These are phyloP conservation scores for Yamadazyma dendronema DNA, from an alignment of 1,139 yeast species.

Conservation along the genomic window DNA sequence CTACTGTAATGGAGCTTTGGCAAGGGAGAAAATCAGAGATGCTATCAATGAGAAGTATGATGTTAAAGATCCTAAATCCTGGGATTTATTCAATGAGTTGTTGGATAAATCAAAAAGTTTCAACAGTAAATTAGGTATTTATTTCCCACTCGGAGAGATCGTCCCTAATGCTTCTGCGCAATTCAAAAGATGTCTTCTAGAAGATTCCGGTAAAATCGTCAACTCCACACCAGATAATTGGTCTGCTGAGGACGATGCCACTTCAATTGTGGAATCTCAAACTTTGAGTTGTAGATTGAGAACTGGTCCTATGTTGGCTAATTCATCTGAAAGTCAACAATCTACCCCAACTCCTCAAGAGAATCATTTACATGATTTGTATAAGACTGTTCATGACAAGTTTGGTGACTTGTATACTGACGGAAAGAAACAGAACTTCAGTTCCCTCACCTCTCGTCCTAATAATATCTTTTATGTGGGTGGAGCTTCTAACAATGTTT, in stretches of 20 bases:
- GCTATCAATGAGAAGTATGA: conserved; percentile 49
- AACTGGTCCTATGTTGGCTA: conserved; percentile 64
- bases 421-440: conserved; percentile 43
- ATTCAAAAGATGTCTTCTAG: conserved; percentile 46
- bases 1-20: conserved; percentile 87
- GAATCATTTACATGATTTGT: conserved; percentile 20
- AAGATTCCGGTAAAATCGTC: conserved; percentile 15
- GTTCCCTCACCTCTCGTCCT: conserved; percentile 56
- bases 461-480: conserved; percentile 79
- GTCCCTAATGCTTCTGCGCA: conserved; percentile 76
- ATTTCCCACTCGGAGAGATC: conserved; percentile 86
- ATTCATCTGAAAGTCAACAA: conserved; percentile 13
- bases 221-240: conserved; percentile 23
- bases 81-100: conserved; percentile 67
- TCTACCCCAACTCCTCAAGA: conserved; percentile 17
- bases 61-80: conserved; percentile 34
- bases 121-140: conserved; percentile 63
- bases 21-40: conserved; percentile 76
- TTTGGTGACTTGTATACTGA: conserved; percentile 51
- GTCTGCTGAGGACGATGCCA: conserved; percentile 63
- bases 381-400: conserved; percentile 22
- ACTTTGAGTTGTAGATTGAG: conserved; percentile 81
- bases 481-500: conserved; percentile 74
- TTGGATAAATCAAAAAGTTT: conserved; percentile 38
- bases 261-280: conserved; percentile 81